Conservation (phyloP, 768 basidiomycete genomes). For the Leccinum longicurvipes region DNA sequence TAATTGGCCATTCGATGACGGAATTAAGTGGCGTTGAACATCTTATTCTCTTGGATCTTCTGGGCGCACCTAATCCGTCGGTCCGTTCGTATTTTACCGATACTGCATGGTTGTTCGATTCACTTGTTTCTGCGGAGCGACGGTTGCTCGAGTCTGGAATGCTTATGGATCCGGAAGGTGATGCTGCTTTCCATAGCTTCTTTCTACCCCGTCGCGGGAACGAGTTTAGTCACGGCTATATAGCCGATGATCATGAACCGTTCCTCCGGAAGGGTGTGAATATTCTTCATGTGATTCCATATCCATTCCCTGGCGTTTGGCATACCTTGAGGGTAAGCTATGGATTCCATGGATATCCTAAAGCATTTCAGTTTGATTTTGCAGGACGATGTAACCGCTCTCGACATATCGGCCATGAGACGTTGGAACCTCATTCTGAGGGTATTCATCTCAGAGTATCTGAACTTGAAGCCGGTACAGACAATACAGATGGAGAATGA, state of each 20-base stretch:
- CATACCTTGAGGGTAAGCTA: constrained; percentile 66
- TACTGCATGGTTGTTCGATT: constrained; percentile 92
- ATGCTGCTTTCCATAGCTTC: constrained; percentile 53
- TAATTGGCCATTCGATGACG: constrained; percentile 51
- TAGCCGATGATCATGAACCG: constrained; percentile 93
- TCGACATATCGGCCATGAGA: constrained; percentile 82
- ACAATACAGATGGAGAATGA: constrained; percentile 24
- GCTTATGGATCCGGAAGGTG: constrained; percentile 48
- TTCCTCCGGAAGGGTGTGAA: constrained; percentile 82
- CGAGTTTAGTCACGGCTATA: constrained; percentile 48
- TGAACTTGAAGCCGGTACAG: constrained; percentile 58
- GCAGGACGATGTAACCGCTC: constrained; percentile 85
- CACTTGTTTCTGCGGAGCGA: constrained; percentile 66
- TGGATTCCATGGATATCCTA: not conserved
- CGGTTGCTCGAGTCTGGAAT: constrained; percentile 64
- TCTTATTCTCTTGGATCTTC: constrained; percentile 87
- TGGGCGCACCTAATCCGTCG: constrained; percentile 72
- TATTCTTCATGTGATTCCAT: constrained; percentile 84
- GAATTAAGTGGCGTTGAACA: constrained; percentile 82
- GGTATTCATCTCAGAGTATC: constrained; percentile 88
- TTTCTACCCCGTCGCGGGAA: constrained; percentile 50
- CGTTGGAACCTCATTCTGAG: constrained; percentile 88
- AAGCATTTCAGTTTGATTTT: constrained; percentile 4
- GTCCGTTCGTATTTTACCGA: constrained; percentile 82
- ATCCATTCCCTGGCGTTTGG: constrained; percentile 90